A percentile compares a stretch with the other conserved stretches of the same genome.
Conservation (phyloP, 2,329 filamentous ascomycete genomes). For the Volutella citrinella region DNA sequence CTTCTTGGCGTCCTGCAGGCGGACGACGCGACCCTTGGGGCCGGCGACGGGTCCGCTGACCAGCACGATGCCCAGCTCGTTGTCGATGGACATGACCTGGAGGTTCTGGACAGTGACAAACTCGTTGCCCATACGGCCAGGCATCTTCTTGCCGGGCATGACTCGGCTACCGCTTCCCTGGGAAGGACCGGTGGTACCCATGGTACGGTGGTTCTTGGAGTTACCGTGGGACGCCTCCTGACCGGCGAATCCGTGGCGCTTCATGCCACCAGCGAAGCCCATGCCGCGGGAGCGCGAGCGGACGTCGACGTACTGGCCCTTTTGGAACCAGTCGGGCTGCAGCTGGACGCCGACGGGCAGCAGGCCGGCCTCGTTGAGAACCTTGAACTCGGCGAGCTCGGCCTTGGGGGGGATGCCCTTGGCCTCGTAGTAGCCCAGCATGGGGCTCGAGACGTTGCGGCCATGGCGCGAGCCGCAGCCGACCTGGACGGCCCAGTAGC, state of each 20-base stretch:
- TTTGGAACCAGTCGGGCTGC: constrained; percentile 84
- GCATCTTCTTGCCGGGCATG: constrained; percentile 95
- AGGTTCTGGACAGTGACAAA: constrained; percentile 89
- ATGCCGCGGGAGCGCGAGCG: constrained; percentile 77
- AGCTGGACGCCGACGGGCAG: constrained; percentile 73
- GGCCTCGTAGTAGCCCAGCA: constrained; percentile 83
- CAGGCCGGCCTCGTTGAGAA: constrained; percentile 70
- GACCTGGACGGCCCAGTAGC: constrained; percentile 92
- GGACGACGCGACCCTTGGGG: constrained; percentile 81
- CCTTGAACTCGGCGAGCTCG: constrained; percentile 82
- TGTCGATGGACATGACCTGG: constrained; percentile 83
- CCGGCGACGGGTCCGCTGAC: constrained; percentile 85
- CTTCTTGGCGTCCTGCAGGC: constrained; percentile 87
- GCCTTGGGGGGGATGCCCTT: constrained; percentile 81
- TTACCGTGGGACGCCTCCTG: constrained; percentile 94
- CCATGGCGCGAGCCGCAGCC: constrained; percentile 73
- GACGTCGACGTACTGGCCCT: constrained; percentile 88
- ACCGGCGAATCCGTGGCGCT: constrained; percentile 84
- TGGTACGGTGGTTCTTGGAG: constrained; percentile 87
- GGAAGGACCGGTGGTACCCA: constrained; percentile 84
- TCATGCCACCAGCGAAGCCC: constrained; percentile 98
- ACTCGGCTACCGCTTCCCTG: constrained; percentile 93
- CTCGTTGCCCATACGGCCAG: constrained; percentile 90
- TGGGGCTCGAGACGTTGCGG: constrained; percentile 74
- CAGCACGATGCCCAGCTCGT: constrained; percentile 81